Base-by-base conservation (phyloP, 2,329 filamentous ascomycete species). In the Penicillium palitans region DNA sequence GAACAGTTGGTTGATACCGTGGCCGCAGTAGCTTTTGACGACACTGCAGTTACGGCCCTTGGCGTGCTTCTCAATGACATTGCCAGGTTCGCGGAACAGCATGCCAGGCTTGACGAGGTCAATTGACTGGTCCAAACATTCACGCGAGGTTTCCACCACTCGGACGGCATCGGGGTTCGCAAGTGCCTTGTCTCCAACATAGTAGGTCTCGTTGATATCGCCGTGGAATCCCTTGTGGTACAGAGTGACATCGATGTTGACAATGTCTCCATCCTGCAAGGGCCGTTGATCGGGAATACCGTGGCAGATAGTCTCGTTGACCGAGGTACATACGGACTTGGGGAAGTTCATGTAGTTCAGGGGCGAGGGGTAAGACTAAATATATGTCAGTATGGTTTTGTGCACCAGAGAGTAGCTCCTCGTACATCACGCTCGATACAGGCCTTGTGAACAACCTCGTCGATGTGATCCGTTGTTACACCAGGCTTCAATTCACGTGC, bases 281-380 rank as follows among this genome's bases (percentile, higher is more conserved):
- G 90, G 82, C 55, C 95, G 87, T 74, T 96, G 87, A 71, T 99
- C 95, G 17, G 95, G 95, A 63, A 99, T 99, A 53, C 95, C 95
- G 81, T 99, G 95, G 80, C 95, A 99, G 75, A 99, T 98, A 64
- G 96, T 90, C 78, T 99, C 95, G 80, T 99, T 99, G 50, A 90
- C 79, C 3, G 93, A 98, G 3, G 93, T 98, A 78, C 95, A 99
- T 62, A 97, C 90, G 0, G 95, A 99, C 80, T 99, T 99, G 65
- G 95, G 95, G 78, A 98, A 99, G 76, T 93, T 83, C 80, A 90
- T 90, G 79, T 98, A 98, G 80, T 97, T 97, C 35, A 98, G 81
- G 1, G 93, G 92, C 0, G 93, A 97, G 0, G 93, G 93, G 74
- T 98, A 98, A 10, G 92, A 90, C 93, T 97, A 62, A 19, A 46